Conservation (phyloP, 305 asterid species). For the Rubia occidens region DNA sequence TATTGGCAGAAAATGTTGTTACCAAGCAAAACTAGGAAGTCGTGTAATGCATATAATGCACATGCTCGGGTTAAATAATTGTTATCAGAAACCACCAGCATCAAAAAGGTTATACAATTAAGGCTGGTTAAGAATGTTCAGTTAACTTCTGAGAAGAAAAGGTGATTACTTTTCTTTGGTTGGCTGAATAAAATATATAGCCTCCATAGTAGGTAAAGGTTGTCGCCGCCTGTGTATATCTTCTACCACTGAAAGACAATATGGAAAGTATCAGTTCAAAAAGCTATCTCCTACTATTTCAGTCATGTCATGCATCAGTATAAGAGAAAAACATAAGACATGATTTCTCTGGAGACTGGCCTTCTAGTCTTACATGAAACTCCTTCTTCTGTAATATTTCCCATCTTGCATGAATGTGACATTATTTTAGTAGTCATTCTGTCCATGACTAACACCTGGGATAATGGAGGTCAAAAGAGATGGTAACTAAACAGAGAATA, state of each 20-base stretch:
- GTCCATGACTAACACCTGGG: slow-evolving; percentile 98
- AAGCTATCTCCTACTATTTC: neutral
- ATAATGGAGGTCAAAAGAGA: slow-evolving; percentile 24
- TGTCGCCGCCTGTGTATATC: slow-evolving; percentile 95
- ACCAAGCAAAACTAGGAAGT: slow-evolving; percentile 2
- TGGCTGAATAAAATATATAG: slow-evolving; percentile 93
- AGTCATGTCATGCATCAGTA: neutral
- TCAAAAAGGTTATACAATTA: slow-evolving; percentile 3
- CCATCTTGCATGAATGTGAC: slow-evolving; percentile 98
- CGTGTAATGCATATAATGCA: neutral
- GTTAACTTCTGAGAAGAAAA: slow-evolving; percentile 16
- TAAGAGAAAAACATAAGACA: slow-evolving; percentile 1
- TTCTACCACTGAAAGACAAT: slow-evolving; percentile 85
- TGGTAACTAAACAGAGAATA: neutral
- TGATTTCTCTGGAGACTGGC: slow-evolving; percentile 37
- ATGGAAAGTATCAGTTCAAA: slow-evolving; percentile 24
- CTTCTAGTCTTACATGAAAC: slow-evolving; percentile 94
- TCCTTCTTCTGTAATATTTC: slow-evolving; percentile 97
- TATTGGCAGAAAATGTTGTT: neutral
- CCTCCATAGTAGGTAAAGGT: slow-evolving; percentile 96
- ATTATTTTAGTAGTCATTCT: slow-evolving; percentile 86
- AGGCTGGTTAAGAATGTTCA: neutral
- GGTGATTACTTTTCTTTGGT: slow-evolving; percentile 74
- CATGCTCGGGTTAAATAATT: neutral
- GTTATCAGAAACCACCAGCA: neutral